phyloP scores from a whole-genome alignment of 2,329 filamentous ascomycete genomes.

The Erysiphe pulchra region DNA sequence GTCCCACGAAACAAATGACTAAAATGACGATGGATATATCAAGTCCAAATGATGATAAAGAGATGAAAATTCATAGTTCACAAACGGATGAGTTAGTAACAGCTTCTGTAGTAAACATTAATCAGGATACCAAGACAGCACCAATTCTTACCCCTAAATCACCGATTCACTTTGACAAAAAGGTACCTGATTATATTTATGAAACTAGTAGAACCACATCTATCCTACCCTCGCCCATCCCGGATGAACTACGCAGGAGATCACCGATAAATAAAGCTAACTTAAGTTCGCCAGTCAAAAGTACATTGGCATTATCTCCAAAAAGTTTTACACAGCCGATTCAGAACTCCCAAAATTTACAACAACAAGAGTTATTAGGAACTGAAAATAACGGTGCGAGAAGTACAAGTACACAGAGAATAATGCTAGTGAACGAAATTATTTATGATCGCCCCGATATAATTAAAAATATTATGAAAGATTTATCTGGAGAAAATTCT shows the following conservation, averaged over 20 bases:
- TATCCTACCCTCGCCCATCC: conserved; percentile 10
- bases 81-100: conserved; percentile 4
- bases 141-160: too few species aligned
- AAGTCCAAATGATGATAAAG: conserved; percentile 1
- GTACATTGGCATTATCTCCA: neutral
- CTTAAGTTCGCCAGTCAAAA: neutral
- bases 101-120: neutral
- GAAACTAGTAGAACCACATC: conserved; percentile 11
- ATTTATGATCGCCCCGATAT: conserved; percentile 25
- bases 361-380: neutral
- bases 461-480: conserved; percentile 24
- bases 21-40: neutral
- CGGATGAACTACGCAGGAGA: conserved; percentile 11
- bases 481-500: conserved; percentile 14
- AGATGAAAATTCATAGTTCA: conserved; percentile 6
- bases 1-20: too few species aligned
- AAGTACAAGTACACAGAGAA: conserved; percentile 7
- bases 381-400: neutral
- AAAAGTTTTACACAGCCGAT: too few species aligned
- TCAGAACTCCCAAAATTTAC: neutral
- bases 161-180: too few species aligned
- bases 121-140: too few species aligned
- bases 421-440: conserved; percentile 30
- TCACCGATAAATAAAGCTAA: conserved; percentile 6
- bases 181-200: conserved; percentile 1